A percentile compares a stretch with the other conserved stretches of the same genome.
These are phyloP conservation scores for Coemansia asiatica DNA, from an alignment of 192 early-diverging fungal genomes.

Conservation along the genomic window DNA sequence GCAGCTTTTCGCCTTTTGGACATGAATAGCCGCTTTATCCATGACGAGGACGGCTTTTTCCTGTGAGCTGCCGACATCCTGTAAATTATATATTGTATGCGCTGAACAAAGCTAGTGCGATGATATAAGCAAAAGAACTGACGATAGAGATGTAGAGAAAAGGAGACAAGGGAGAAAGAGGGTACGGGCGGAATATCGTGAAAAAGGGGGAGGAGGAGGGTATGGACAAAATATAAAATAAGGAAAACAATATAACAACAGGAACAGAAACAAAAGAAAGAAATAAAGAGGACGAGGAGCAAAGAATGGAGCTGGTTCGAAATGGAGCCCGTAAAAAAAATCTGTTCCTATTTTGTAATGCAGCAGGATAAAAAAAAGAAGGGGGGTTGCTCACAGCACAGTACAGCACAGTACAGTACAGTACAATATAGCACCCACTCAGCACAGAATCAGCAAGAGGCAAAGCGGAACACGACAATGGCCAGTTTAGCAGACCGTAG, in stretches of 20 bases:
- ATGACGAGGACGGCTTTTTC: background rate
- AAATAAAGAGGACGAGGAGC: background rate
- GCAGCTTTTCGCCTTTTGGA: slow-evolving; percentile 7
- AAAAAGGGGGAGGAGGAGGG: background rate
- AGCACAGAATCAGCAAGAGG: too few species aligned
- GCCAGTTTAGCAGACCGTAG: background rate
- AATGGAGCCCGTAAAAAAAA: background rate
- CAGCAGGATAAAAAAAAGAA: background rate
- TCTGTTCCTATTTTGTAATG: background rate
- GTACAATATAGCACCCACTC: too few species aligned
- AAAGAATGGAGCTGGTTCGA: background rate
- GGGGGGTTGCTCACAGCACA: background rate
- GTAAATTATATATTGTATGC: background rate
- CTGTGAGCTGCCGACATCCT: slow-evolving; percentile 6
- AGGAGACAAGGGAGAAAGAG: background rate
- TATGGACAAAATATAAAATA: background rate
- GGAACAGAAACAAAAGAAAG: background rate
- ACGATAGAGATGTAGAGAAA: background rate
- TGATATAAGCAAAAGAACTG: background rate
- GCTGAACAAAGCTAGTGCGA: background rate
- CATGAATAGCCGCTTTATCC: slow-evolving; percentile 32
- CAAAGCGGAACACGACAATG: background rate
- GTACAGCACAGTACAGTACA: background rate
- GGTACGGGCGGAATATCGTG: background rate
- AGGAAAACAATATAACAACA: background rate